These are phyloP conservation scores for Ligustrum vulgare DNA, from an alignment of 257 asterid species.

Conservation along the genomic window DNA sequence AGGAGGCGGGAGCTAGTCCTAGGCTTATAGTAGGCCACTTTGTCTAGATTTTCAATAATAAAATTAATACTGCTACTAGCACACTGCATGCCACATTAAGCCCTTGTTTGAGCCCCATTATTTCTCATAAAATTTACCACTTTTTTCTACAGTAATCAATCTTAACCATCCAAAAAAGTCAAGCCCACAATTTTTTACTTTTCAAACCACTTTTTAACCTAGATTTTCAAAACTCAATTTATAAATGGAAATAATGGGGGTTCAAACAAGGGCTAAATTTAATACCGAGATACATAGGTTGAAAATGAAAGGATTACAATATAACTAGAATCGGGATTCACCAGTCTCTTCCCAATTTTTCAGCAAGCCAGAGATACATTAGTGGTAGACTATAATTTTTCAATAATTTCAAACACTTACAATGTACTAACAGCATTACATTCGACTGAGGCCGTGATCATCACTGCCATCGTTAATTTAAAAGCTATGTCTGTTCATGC, in stretches of 20 bases:
- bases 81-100: not conserved
- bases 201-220: no score
- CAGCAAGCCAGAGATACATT: not conserved
- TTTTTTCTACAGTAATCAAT: no score
- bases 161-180: no score
- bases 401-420: constrained; percentile 1
- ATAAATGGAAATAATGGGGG: no score
- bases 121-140: no score
- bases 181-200: no score
- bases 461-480: no score
- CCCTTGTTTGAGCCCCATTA: no score
- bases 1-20: not conserved
- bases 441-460: no score
- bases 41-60: not conserved
- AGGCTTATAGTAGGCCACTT: not conserved
- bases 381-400: constrained; percentile 2
- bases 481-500: no score
- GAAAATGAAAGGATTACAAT: not conserved
- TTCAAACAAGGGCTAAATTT: no score
- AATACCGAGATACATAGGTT: not conserved
- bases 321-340: not conserved
- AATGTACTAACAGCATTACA: not conserved
- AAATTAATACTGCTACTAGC: not conserved
- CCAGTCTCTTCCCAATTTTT: not conserved
- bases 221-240: no score